A percentile compares a stretch with the other conserved stretches of the same genome.
phyloP scores from a whole-genome alignment of 768 basidiomycete species.

The Mycena filopes region DNA sequence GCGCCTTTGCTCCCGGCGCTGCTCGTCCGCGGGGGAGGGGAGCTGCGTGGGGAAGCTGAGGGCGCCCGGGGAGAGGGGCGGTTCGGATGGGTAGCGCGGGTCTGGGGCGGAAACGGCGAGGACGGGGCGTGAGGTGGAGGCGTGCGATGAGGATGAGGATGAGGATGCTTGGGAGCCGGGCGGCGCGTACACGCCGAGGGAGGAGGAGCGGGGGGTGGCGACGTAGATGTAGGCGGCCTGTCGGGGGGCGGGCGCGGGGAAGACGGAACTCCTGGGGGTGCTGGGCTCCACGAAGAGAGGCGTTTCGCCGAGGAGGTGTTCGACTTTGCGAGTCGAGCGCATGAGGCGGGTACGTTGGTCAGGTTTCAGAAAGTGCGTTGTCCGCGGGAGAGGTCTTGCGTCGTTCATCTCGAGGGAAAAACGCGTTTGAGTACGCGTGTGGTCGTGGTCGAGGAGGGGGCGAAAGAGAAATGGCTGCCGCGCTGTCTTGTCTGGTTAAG shows the following conservation, averaged over 20 bases:
- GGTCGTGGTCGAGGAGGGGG: no score
- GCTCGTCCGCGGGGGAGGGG: slow-evolving; percentile 26
- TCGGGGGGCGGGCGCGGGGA: neutral
- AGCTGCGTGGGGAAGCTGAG: neutral
- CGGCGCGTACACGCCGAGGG: neutral
- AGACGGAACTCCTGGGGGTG: neutral
- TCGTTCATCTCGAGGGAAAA: neutral
- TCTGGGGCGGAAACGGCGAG: slow-evolving; percentile 7
- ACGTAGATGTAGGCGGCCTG: slow-evolving; percentile 1
- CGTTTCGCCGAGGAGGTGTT: slow-evolving; percentile 47
- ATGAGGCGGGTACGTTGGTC: slow-evolving; percentile 40
- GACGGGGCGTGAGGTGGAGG: slow-evolving; percentile 5
- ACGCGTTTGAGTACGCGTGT: neutral
- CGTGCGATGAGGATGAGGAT: no score
- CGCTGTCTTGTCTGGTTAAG: no score
- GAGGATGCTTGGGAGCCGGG: neutral
- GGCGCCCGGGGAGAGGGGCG: neutral
- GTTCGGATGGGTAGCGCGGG: no score
- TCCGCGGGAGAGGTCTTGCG: slow-evolving; percentile 3
- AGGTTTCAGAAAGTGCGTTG: slow-evolving; percentile 12
- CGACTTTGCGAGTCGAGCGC: slow-evolving; percentile 52
- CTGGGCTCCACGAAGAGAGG: slow-evolving; percentile 26
- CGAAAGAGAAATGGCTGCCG: no score
- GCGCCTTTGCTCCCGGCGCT: slow-evolving; percentile 44
- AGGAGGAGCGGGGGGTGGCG: neutral